Percentiles rank a stretch among this genome's conserved stretches.
Evolutionary conservation across 2,329 filamentous ascomycete genomes (phyloP).

Genomic region (Pseudocercospora vitis): DNA sequence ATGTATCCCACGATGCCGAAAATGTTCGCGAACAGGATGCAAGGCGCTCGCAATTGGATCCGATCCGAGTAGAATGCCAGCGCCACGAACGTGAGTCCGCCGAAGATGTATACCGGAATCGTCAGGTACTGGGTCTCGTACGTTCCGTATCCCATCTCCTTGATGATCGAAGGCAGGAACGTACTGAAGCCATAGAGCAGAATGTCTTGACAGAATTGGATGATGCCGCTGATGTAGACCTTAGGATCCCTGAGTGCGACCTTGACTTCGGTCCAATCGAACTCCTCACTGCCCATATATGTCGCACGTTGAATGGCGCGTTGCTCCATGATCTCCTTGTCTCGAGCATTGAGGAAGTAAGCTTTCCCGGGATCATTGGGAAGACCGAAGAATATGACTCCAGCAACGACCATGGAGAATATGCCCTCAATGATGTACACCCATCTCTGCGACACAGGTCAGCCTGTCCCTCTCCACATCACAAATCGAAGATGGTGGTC

Average conservation of each 20-base stretch:
- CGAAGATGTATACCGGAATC: constrained; percentile 39
- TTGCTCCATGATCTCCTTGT: constrained; percentile 51
- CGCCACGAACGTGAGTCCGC: background rate
- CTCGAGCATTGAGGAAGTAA: constrained; percentile 48
- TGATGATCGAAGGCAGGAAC: constrained; percentile 25
- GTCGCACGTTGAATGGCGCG: constrained; percentile 46
- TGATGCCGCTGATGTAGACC: constrained; percentile 49
- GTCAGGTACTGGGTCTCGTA: constrained; percentile 48
- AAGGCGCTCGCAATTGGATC: background rate
- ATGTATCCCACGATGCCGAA: constrained; percentile 66
- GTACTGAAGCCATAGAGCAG: constrained; percentile 49
- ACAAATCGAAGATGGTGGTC: no score
- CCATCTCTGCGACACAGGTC: constrained; percentile 27
- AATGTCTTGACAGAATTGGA: constrained; percentile 54
- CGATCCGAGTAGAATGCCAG: background rate
- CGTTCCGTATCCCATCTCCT: constrained; percentile 43
- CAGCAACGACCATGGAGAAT: constrained; percentile 31
- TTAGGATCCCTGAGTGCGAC: constrained; percentile 54
- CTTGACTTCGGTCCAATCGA: constrained; percentile 53
- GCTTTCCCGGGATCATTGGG: constrained; percentile 46
- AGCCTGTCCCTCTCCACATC: no score
- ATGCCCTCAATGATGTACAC: constrained; percentile 37
- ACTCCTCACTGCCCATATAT: constrained; percentile 54
- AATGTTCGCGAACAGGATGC: constrained; percentile 14
- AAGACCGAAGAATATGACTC: constrained; percentile 35